A percentile compares a stretch with the other conserved stretches of the same genome.
These are phyloP conservation scores for Aschersonia sp. DNA, from an alignment of 2,329 filamentous ascomycete species.

Conservation along the genomic window DNA sequence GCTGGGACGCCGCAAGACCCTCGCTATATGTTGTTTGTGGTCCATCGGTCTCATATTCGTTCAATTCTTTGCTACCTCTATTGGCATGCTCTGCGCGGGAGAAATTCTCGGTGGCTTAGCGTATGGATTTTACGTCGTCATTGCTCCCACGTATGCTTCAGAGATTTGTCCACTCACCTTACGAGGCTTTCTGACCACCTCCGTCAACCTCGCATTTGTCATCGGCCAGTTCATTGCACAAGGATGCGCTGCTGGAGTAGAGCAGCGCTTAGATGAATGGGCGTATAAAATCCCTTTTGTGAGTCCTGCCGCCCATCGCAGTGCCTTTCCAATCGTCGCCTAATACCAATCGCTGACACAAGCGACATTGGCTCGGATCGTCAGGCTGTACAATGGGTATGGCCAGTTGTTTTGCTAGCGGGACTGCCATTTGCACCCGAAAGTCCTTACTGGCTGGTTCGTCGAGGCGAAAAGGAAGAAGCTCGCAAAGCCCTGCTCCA, in stretches of 20 bases:
- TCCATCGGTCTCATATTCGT: constrained; percentile 43
- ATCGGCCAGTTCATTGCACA: constrained; percentile 44
- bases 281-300: constrained; percentile 21
- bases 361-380: not conserved
- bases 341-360: not conserved
- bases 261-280: constrained; percentile 26
- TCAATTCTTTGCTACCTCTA: constrained; percentile 45
- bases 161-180: constrained; percentile 46
- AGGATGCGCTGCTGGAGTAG: constrained; percentile 27
- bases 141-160: constrained; percentile 43
- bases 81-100: constrained; percentile 41
- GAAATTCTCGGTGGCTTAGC: constrained; percentile 48
- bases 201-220: constrained; percentile 48
- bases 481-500: constrained; percentile 23
- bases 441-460: constrained; percentile 35
- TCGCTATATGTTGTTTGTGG: constrained; percentile 26
- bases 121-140: constrained; percentile 45
- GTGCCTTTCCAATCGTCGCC: too few species aligned
- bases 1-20: constrained; percentile 29
- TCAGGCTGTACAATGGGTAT: constrained; percentile 34
- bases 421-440: constrained; percentile 32
- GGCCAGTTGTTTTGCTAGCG: constrained; percentile 28
- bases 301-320: constrained; percentile 1
- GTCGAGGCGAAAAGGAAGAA: constrained; percentile 24
- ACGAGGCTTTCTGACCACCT: constrained; percentile 42